phyloP scores from a whole-genome alignment of 2,329 filamentous ascomycete genomes.

The Xylariaceae sp. region DNA sequence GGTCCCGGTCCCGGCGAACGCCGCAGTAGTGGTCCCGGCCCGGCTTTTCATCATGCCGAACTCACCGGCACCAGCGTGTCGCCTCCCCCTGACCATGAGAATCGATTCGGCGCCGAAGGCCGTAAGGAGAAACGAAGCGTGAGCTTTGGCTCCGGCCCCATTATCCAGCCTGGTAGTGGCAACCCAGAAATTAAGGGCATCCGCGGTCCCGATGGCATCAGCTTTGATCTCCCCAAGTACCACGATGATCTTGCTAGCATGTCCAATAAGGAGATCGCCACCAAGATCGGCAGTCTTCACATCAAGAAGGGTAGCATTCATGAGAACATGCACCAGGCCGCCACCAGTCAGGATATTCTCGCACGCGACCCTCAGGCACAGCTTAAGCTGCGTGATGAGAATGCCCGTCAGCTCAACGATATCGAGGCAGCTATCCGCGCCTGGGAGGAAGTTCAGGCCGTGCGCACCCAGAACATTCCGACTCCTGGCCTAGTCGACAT shows the following conservation, averaged over 20 bases:
- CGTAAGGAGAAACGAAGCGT: slow-evolving; percentile 3
- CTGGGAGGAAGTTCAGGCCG: slow-evolving; percentile 18
- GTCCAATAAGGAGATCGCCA: slow-evolving; percentile 15
- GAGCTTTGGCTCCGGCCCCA: slow-evolving; percentile 29
- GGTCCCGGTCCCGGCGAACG: slow-evolving; percentile 14
- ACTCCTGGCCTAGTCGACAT: slow-evolving; percentile 20
- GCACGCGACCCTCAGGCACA: slow-evolving; percentile 16
- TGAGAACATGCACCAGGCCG: slow-evolving; percentile 17
- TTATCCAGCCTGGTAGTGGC: slow-evolving; percentile 38
- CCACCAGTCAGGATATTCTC: slow-evolving; percentile 13
- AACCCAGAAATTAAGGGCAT: slow-evolving; percentile 40
- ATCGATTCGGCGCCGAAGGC: background rate
- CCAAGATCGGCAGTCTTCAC: slow-evolving; percentile 19
- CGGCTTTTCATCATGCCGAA: slow-evolving; percentile 14
- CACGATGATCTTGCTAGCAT: slow-evolving; percentile 12
- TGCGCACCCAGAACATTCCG: slow-evolving; percentile 9
- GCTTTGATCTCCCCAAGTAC: slow-evolving; percentile 17
- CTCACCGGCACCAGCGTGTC: slow-evolving; percentile 12
- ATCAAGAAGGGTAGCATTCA: slow-evolving; percentile 19
- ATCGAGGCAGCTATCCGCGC: slow-evolving; percentile 20
- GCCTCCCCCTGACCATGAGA: slow-evolving; percentile 3
- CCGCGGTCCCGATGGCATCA: slow-evolving; percentile 30
- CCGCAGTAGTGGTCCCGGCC: slow-evolving; percentile 11
- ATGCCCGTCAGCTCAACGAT: slow-evolving; percentile 7
- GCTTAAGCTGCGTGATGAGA: slow-evolving; percentile 15